These are phyloP conservation scores for Penicillium sp. DNA, from an alignment of 2,329 filamentous ascomycete species.

Conservation along the genomic window DNA sequence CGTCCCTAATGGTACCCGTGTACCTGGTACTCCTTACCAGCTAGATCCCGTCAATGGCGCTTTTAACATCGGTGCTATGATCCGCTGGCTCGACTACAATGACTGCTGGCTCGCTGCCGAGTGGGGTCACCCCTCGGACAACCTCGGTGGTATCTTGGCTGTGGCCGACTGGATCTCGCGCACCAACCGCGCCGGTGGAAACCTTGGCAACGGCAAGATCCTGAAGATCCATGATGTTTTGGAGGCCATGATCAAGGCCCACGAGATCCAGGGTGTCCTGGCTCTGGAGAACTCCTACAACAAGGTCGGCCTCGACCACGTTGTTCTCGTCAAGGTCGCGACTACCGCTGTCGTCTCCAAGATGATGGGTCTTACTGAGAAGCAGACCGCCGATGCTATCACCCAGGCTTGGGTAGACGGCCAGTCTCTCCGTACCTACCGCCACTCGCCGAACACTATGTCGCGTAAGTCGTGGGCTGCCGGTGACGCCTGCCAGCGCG, in stretches of 20 bases:
- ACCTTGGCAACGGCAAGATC: conserved; percentile 62
- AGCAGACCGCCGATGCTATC: conserved; percentile 88
- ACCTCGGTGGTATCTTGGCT: conserved; percentile 89
- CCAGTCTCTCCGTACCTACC: conserved; percentile 90
- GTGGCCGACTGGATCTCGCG: conserved; percentile 96
- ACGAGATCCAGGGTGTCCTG: conserved; percentile 96
- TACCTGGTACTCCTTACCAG: conserved; percentile 85
- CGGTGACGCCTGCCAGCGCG: conserved; percentile 92
- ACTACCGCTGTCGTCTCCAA: conserved; percentile 89
- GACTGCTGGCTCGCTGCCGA: conserved; percentile 99
- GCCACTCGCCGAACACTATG: conserved; percentile 98
- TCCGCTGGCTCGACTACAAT: conserved; percentile 99
- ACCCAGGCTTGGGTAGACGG: conserved; percentile 97
- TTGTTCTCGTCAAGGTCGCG: conserved; percentile 95
- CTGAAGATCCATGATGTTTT: conserved; percentile 84
- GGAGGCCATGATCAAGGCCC: conserved; percentile 97
- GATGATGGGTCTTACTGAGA: conserved; percentile 81
- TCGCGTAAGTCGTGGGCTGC: conserved; percentile 98
- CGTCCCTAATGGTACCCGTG: conserved; percentile 83
- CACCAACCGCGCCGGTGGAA: conserved; percentile 79
- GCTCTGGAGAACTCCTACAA: conserved; percentile 98
- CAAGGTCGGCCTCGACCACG: conserved; percentile 95
- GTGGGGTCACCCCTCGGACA: conserved; percentile 98
- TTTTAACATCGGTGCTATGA: conserved; percentile 98
- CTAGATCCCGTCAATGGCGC: conserved; percentile 91